phyloP scores from a whole-genome alignment of 768 basidiomycete genomes.

The Pisolithus sp. region DNA sequence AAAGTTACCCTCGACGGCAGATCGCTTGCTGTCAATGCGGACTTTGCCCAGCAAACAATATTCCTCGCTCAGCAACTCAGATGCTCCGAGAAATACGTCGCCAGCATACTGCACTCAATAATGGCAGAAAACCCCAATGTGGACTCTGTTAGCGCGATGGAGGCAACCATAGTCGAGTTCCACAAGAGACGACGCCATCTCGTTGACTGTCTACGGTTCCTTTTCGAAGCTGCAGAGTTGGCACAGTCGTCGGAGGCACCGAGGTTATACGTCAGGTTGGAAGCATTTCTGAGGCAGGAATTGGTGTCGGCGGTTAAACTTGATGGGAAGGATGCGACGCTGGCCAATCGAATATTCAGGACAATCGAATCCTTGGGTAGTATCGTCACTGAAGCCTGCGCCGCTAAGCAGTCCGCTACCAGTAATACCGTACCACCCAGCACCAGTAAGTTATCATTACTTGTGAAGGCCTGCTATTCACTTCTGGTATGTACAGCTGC shows the following conservation, averaged over 20 bases:
- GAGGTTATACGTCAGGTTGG: conserved; percentile 45
- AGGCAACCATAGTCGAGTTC: conserved; percentile 59
- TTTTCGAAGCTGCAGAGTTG: conserved; percentile 56
- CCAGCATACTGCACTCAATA: conserved; percentile 58
- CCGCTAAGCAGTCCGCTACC: conserved; percentile 52
- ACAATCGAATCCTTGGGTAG: conserved; percentile 57
- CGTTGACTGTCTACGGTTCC: conserved; percentile 61
- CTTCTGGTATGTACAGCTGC: conserved; percentile 25
- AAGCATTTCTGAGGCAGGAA: conserved; percentile 49
- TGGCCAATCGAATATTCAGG: conserved; percentile 53
- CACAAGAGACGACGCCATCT: conserved; percentile 66
- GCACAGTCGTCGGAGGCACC: conserved; percentile 40
- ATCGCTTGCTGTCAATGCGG: conserved; percentile 65
- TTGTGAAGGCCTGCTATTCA: neutral
- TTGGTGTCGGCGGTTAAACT: conserved; percentile 38
- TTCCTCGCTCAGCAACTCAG: conserved; percentile 78
- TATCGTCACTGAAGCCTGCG: conserved; percentile 47
- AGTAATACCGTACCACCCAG: conserved; percentile 50
- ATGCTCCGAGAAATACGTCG: conserved; percentile 77
- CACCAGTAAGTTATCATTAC: conserved; percentile 37
- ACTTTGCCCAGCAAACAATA: conserved; percentile 71
- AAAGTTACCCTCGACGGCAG: conserved; percentile 58
- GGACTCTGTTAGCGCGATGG: conserved; percentile 49
- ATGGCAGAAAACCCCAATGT: conserved; percentile 63
- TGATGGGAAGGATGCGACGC: conserved; percentile 33